Evolutionary conservation across 2,329 filamentous ascomycete genomes (phyloP).

Genomic region (Ophiosphaerella herpotricha): DNA sequence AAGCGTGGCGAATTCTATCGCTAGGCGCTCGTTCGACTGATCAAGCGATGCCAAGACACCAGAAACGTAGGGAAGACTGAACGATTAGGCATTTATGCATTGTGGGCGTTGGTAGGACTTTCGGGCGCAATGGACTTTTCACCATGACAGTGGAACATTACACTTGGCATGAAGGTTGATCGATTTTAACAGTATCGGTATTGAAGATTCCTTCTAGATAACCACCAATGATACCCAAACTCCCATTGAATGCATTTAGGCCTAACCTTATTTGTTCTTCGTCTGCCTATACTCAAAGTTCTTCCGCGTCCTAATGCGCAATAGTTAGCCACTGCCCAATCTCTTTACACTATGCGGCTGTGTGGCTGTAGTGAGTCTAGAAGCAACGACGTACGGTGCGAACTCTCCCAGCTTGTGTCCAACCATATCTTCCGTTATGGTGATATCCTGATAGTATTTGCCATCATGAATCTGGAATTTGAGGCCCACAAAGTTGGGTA

Average conservation of each 20-base stretch:
- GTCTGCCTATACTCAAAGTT: conserved; percentile 70
- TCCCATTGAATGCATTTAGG: conserved; percentile 34
- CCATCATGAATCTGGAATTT: conserved; percentile 92
- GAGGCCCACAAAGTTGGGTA: conserved; percentile 89
- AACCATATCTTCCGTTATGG: conserved; percentile 93
- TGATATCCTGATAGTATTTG: conserved; percentile 80
- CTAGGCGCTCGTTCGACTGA: conserved; percentile 47
- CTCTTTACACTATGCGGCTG: not conserved
- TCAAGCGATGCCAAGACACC: not conserved
- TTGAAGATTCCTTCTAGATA: conserved; percentile 28
- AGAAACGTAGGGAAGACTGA: not conserved
- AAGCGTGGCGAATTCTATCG: conserved; percentile 98
- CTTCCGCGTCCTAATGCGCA: conserved; percentile 64
- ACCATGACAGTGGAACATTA: conserved; percentile 14
- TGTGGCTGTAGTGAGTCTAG: not conserved
- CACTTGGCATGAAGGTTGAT: conserved; percentile 19
- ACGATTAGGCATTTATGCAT: conserved; percentile 17
- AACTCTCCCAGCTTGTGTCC: conserved; percentile 95
- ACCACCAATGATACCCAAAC: conserved; percentile 45
- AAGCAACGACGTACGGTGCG: conserved; percentile 66
- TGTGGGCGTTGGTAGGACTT: conserved; percentile 32
- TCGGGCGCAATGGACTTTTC: conserved; percentile 21
- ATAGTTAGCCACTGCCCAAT: conserved; percentile 7
- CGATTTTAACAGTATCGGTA: conserved; percentile 42
- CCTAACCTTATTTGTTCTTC: conserved; percentile 65